phyloP scores from a whole-genome alignment of 345 rosid species.

The Eucalyptus regnans region DNA sequence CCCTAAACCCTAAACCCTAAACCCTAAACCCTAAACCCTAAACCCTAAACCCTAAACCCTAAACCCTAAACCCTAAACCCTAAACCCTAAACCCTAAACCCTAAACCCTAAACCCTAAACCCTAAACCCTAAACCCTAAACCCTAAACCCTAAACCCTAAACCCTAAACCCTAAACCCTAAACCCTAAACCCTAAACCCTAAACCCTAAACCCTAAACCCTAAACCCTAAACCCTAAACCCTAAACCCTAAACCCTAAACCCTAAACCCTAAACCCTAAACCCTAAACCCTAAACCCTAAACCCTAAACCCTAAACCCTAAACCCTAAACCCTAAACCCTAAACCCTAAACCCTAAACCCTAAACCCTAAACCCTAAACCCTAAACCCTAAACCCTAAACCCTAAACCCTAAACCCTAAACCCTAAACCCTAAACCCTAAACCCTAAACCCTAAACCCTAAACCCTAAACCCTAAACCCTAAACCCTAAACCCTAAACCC shows the following conservation, averaged over 20 bases:
- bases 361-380: not conserved
- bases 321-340: constrained; percentile 5
- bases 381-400: not conserved
- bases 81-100: not conserved
- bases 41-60: not conserved
- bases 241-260: constrained; percentile 1
- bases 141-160: constrained; percentile 1
- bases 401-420: not conserved
- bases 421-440: not conserved
- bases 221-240: constrained; percentile 2
- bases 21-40: not conserved
- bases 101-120: not conserved
- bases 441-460: not conserved
- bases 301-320: constrained; percentile 7
- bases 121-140: not conserved
- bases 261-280: not conserved
- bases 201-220: constrained; percentile 3
- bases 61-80: not conserved
- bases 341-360: not conserved
- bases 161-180: constrained; percentile 2
- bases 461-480: not conserved
- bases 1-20: not conserved
- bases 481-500: not conserved
- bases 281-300: constrained; percentile 2
- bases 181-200: constrained; percentile 2